Conservation (phyloP, 2,329 filamentous ascomycete genomes). For the Monosporascus cannonballus region DNA sequence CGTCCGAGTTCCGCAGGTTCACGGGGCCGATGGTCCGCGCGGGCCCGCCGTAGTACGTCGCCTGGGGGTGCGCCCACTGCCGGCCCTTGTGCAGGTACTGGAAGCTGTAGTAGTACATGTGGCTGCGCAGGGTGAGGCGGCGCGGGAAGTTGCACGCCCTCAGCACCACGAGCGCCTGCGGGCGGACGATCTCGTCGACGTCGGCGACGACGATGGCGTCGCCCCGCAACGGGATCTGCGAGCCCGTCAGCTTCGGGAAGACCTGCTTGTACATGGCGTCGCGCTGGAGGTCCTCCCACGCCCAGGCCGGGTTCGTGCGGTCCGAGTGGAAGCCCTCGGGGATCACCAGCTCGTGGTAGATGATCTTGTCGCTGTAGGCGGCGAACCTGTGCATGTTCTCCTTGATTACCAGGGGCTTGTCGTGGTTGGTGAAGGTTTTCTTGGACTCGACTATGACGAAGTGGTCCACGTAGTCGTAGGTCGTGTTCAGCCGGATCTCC, state of each 20-base stretch:
- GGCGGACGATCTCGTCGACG: constrained; percentile 54
- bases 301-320: constrained; percentile 34
- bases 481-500: constrained; percentile 55
- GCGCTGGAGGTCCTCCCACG: constrained; percentile 43
- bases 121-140: constrained; percentile 43
- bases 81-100: constrained; percentile 41
- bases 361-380: constrained; percentile 53
- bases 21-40: constrained; percentile 44
- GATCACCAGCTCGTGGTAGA: constrained; percentile 49
- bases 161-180: constrained; percentile 41
- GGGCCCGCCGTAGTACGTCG: constrained; percentile 40
- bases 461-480: constrained; percentile 55
- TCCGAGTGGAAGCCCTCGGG: constrained; percentile 33
- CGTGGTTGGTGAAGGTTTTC: constrained; percentile 50
- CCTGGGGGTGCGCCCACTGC: constrained; percentile 55
- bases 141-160: constrained; percentile 46
- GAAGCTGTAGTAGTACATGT: constrained; percentile 54
- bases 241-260: constrained; percentile 40
- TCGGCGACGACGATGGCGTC: constrained; percentile 56
- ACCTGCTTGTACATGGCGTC: constrained; percentile 53
- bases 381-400: constrained; percentile 47
- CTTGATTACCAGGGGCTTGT: constrained; percentile 48
- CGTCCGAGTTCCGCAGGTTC: constrained; percentile 45
- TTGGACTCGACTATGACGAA: constrained; percentile 57
- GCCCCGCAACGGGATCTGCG: constrained; percentile 34